Percentiles rank a stretch among this genome's conserved stretches.
Conservation (phyloP, 1,139 yeast species). For the Debaryomycetaceae sp. region DNA sequence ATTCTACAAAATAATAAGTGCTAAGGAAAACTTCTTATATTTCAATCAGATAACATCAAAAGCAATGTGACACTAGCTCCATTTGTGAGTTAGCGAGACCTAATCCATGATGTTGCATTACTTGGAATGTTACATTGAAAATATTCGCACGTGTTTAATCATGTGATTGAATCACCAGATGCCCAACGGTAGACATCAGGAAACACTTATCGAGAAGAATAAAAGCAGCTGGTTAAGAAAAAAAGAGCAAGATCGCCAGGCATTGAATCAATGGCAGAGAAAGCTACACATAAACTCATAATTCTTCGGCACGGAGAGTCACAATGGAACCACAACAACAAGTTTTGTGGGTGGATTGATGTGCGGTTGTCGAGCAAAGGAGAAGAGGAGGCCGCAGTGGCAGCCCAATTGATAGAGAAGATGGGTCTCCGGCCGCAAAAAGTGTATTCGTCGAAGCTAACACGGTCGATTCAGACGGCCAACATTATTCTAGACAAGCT, state of each 20-base stretch:
- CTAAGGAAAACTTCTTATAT: too few species aligned
- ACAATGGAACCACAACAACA: conserved; percentile 65
- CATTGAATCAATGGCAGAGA: background rate
- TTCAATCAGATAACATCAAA: too few species aligned
- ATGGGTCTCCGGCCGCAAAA: conserved; percentile 46
- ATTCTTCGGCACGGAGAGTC: conserved; percentile 76
- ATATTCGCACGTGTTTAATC: background rate
- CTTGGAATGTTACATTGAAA: background rate
- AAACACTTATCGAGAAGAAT: background rate
- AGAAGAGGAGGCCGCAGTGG: conserved; percentile 54
- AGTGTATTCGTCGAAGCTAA: conserved; percentile 62
- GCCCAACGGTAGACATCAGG: background rate
- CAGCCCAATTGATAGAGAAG: conserved; percentile 50
- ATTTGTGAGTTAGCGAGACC: too few species aligned
- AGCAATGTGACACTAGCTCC: too few species aligned
- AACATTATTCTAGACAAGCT: conserved; percentile 52
- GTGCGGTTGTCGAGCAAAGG: conserved; percentile 63
- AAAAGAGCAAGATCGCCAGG: too few species aligned
- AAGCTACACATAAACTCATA: conserved; percentile 37
- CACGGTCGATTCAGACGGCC: conserved; percentile 66
- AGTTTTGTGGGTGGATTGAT: conserved; percentile 86
- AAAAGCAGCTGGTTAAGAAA: too few species aligned
- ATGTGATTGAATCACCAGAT: background rate
- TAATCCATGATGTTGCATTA: background rate
- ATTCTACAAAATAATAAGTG: too few species aligned